These are phyloP conservation scores for Penstemon davidsonii DNA, from an alignment of 257 asterid species.

Conservation along the genomic window DNA sequence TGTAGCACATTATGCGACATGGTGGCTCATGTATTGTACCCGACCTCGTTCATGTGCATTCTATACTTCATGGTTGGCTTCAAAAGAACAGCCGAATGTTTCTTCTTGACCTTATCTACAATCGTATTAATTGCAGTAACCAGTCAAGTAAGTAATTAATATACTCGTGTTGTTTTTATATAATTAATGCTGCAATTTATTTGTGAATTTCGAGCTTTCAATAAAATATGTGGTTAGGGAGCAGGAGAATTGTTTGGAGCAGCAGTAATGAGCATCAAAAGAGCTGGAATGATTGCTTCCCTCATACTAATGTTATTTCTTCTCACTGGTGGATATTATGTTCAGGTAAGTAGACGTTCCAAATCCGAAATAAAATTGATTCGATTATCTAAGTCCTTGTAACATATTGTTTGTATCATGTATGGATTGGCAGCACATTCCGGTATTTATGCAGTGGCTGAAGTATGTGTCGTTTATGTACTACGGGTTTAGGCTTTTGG, in stretches of 20 bases:
- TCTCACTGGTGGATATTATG: constrained; percentile 96
- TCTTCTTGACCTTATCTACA: constrained; percentile 68
- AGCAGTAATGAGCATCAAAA: constrained; percentile 76
- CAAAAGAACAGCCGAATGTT: constrained; percentile 65
- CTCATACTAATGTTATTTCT: constrained; percentile 86
- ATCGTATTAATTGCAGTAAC: constrained; percentile 67
- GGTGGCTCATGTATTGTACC: constrained; percentile 77
- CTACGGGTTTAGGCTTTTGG: constrained; percentile 85
- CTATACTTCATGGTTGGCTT: constrained; percentile 96
- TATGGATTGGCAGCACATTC: constrained; percentile 66
- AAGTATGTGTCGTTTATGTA: constrained; percentile 84
- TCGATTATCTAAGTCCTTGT: not conserved
- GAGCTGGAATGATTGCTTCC: constrained; percentile 93
- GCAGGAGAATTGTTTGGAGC: constrained; percentile 98
- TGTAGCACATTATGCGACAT: constrained; percentile 91
- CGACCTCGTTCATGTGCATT: constrained; percentile 75
- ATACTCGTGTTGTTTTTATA: not conserved
- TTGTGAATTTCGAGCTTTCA: not conserved
- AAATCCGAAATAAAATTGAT: not conserved
- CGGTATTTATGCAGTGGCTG: constrained; percentile 83
- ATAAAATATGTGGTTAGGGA: constrained; percentile 50
- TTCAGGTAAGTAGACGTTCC: constrained; percentile 51
- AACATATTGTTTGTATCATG: not conserved
- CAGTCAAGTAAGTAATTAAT: constrained; percentile 63
- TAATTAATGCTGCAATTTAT: not conserved